Evolutionary conservation across 1,284 basidiomycete species (phyloP), one percentile per base, ranked within the genome.

Genomic region (Takashimella koratensis): DNA sequence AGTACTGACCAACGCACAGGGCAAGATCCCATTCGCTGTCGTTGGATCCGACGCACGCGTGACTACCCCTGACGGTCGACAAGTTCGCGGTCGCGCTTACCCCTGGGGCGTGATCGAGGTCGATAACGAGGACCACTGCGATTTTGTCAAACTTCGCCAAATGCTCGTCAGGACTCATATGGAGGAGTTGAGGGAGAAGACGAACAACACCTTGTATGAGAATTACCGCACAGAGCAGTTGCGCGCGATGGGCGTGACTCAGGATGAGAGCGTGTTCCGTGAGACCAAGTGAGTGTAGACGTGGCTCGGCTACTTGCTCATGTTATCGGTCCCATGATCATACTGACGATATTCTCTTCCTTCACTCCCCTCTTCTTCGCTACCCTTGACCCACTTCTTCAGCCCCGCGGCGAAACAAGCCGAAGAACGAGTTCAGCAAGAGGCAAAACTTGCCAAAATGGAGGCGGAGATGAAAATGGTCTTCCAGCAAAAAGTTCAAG

Each of bases 401-500:
- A 96, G 92, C 77, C 93, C 93, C 59, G 92, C 92, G 53, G 88
- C 88, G 59, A 89, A 93, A 76, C 84, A 92, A 80, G 91, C 93
- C 65, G 94, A 98, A 74, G 94, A 98, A 75, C 88, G 93, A 55
- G 81, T 89, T 51, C 78, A 93, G 71, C 91, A 95, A 76, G 91
- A 95, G 62, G 89, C 90, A 63, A 97, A 97, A 77, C 83, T 98
- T 56, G 84, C 89, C 56, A 98, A 97, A 86, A 97, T 97, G 93
- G 93, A 98, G 79, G 88, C 90, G 54, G 93, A 97, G 82, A 95
- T 96, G 92, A 94, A 93, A 83, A 90, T 92, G 88, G 93, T 98
- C 65, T 98, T 98, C 89, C 91, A 94, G 76, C 94, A 97, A 78
- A 98, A 98, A 78, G 93, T 98, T 51, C 90, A 92, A 75, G 93